phyloP scores from a whole-genome alignment of 2,329 filamentous ascomycete species.

The Diplodia sapinea region DNA sequence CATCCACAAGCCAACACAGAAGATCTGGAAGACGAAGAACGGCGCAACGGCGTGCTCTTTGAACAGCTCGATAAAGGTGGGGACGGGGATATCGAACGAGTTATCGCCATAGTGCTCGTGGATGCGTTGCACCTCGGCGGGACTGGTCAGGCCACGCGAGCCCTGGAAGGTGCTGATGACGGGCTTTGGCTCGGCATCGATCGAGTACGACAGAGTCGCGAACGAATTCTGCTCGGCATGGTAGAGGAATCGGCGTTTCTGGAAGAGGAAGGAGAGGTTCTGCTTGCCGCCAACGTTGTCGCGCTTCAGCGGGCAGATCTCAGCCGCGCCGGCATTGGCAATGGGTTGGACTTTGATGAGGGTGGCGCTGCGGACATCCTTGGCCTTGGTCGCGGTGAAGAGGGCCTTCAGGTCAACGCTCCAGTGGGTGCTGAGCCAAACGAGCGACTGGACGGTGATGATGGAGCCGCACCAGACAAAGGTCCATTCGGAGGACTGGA shows the following conservation, averaged over 20 bases:
- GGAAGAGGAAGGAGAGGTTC: conserved; percentile 89
- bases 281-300: conserved; percentile 78
- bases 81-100: conserved; percentile 96
- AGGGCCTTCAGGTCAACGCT: conserved; percentile 83
- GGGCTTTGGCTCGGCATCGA: conserved; percentile 87
- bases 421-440: conserved; percentile 98
- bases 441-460: conserved; percentile 81
- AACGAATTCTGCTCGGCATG: conserved; percentile 74
- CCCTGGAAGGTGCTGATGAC: conserved; percentile 77
- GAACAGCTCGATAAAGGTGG: conserved; percentile 93
- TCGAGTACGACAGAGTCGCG: conserved; percentile 77
- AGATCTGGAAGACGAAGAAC: conserved; percentile 99
- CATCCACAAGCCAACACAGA: conserved; percentile 98
- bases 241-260: conserved; percentile 96
- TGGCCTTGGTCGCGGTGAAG: conserved; percentile 78
- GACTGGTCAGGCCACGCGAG: conserved; percentile 74
- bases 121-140: conserved; percentile 77
- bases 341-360: conserved; percentile 92
- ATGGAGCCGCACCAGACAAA: conserved; percentile 93
- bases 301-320: conserved; percentile 81
- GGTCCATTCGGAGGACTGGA: conserved; percentile 95
- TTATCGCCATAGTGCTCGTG: conserved; percentile 95
- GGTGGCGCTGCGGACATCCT: conserved; percentile 72
- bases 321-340: conserved; percentile 84
- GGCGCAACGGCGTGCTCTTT: conserved; percentile 98